Base-by-base conservation (phyloP, 148 eudicot species). In the Chenopodium quinoa region DNA sequence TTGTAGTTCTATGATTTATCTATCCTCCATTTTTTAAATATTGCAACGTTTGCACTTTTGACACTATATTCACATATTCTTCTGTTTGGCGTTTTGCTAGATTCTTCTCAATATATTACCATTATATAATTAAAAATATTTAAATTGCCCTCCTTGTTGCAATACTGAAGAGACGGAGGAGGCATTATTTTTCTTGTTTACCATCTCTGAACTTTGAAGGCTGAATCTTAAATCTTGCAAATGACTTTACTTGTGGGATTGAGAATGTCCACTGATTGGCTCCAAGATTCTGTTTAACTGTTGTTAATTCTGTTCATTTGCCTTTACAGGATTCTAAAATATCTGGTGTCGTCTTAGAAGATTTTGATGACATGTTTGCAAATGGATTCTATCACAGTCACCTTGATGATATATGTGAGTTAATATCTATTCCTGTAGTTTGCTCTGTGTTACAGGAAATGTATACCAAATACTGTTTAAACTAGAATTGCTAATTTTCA, bases 301-400 rank as follows among this genome's bases (percentile, higher is more conserved):
- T 37, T 37, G 44, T 37, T 37, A n/a, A 32, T 78, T 73, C 12
- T 74, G 13, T 71, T 66, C 14, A 10, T 75, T 56, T 68, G 9
- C 14, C 56, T 63, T 79, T 81, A 72, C 99, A 96, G 98, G 90
- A 89, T 73, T 80, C 97, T 80, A 86, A 86, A 75, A 84, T 88
- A 58, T 89, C 99, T 81, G 99, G 99, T 48, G 65, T 91, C 67
- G 89, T 93, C 72, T 82, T 96, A 80, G 99, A 92, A 90, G 99
- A 96, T 78, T 96, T 96, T 84, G 98, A 96, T 87, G 60, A 86
- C 6, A 70, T 29, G 81, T 96, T 93, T 78, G 80, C 90, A 71
- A 96, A 93, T 83, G 75, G 88, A 47, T 92, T 92, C 82, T 96
- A 92, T 86, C 98, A 96, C 78, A 96, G 99, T 83, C 97, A 93